Base-by-base conservation (phyloP, 2,329 filamentous ascomycete species). In the Aspergillus luchuensis region DNA sequence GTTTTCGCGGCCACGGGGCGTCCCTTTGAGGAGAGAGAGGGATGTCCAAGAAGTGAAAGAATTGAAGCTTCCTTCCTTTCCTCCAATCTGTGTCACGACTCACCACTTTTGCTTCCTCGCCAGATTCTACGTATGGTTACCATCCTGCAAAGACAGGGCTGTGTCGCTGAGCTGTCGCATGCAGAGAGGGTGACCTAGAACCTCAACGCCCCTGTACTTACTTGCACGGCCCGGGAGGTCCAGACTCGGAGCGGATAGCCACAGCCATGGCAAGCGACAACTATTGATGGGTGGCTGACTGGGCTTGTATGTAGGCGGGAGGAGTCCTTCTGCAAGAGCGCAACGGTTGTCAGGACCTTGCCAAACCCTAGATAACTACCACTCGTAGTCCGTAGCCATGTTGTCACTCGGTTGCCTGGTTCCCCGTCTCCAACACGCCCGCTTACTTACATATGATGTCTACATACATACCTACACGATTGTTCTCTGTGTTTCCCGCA, bases 81-180 rank as follows among this genome's bases (percentile, higher is more conserved):
- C 19, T 19, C 21, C 36, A n/a, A 19, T 17, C 17, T 17, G 23
- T 55, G 39, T 39, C 39, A 30, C 36, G 10, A 25, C 28, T 39
- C 41, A 41, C 19, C 21, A 55, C 52, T 19, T 25, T 48, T 25
- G 11, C 45, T 48, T 48, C 47, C 21, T 45, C 15, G 52, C 30
- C 23, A 17, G 43, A 45, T 36, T 19, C 39, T 17, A 55, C 52
- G 21, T 21, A 11, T 45, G 39, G 21, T 19, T 23, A 55, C 38
- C 39, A 11, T 13, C 8, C 39, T 30, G 23, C 52, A 55, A n/a
- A 19, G 10, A 45, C n/a, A 33, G n/a, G 52, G 52, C 39, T 43
- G 52, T 55, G 52, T 47, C 23, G 25, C 39, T 47, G 38, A 45
- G 52, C 52, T 55, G 52, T 36, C 43, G 38, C 7, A 39, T 45